phyloP scores from a whole-genome alignment of 148 eudicot species.

The Amaranthus cruentus region DNA sequence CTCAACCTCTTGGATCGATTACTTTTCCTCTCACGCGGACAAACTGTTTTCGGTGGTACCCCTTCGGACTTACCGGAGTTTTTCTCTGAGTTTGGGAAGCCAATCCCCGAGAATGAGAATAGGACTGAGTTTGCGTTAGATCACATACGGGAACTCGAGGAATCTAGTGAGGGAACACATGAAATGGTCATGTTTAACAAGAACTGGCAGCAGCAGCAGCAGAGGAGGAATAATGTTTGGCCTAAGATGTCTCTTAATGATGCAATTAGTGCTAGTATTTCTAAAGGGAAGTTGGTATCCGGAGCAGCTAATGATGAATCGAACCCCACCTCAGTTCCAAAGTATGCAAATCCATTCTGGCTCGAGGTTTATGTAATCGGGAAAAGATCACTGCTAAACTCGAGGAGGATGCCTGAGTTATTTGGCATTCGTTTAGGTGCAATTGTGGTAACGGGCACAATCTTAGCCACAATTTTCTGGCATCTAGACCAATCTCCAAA shows the following conservation, averaged over 20 bases:
- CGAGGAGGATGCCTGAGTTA: conserved; percentile 60
- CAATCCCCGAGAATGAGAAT: conserved; percentile 65
- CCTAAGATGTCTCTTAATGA: conserved; percentile 46
- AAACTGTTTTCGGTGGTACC: conserved; percentile 61
- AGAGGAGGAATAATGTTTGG: conserved; percentile 3
- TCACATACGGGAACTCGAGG: conserved; percentile 65
- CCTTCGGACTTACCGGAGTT: conserved; percentile 41
- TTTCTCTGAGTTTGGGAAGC: conserved; percentile 52
- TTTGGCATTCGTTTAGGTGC: conserved; percentile 69
- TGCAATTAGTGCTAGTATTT: conserved; percentile 69
- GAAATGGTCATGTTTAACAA: conserved; percentile 49
- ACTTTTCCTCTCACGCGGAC: conserved; percentile 64
- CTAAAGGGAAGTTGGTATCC: conserved; percentile 71
- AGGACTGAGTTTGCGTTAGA: conserved; percentile 71
- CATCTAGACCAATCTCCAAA: conserved; percentile 62
- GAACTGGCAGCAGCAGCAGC: conserved; percentile 56
- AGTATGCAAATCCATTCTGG: conserved; percentile 73
- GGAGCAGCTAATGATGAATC: conserved; percentile 44
- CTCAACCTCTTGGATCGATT: conserved; percentile 49
- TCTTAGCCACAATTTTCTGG: conserved; percentile 70
- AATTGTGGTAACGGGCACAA: conserved; percentile 57
- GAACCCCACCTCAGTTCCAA: conserved; percentile 45
- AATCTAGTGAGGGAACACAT: conserved; percentile 41
- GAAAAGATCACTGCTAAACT: conserved; percentile 57
- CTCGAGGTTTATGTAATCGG: conserved; percentile 58